These are phyloP conservation scores for Ganoderma lucidum DNA, from an alignment of 1,284 basidiomycete genomes.

Conservation along the genomic window DNA sequence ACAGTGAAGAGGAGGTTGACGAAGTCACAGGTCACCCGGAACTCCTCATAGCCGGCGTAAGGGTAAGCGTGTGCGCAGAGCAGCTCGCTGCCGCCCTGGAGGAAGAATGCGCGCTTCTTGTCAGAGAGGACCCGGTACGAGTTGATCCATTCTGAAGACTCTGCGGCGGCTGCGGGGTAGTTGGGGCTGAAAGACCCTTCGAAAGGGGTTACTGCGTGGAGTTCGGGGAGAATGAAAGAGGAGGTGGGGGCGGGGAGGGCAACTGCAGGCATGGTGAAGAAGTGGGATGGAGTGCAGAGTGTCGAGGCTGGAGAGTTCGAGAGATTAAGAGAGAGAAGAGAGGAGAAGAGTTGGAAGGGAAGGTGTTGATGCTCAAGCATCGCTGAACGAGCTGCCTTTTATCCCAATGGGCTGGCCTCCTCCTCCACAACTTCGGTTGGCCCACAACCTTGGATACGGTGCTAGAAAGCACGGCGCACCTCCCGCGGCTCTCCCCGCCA, in stretches of 20 bases:
- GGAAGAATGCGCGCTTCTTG: conserved; percentile 66
- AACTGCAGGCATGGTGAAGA: conserved; percentile 26
- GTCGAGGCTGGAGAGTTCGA: neutral
- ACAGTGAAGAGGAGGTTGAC: conserved; percentile 73
- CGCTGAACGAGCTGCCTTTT: neutral
- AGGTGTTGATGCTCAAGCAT: neutral
- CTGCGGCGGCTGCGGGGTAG: conserved; percentile 59
- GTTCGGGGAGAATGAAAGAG: conserved; percentile 64
- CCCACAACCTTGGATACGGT: conserved; percentile 1
- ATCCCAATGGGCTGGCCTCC: neutral
- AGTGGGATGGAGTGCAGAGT: conserved; percentile 11
- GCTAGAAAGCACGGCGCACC: neutral
- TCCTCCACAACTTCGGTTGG: conserved; percentile 1
- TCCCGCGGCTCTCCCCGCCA: neutral
- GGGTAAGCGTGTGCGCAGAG: conserved; percentile 70
- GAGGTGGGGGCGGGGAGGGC: conserved; percentile 43
- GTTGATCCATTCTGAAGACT: conserved; percentile 70
- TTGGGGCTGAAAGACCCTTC: conserved; percentile 57
- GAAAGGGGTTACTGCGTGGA: conserved; percentile 57
- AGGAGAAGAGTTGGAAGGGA: neutral
- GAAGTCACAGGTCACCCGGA: conserved; percentile 70
- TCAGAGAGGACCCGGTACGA: conserved; percentile 66
- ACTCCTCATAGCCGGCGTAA: conserved; percentile 64
- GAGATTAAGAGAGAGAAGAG: neutral
- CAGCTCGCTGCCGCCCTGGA: conserved; percentile 66